A percentile compares a stretch with the other conserved stretches of the same genome.
Evolutionary conservation across 2,329 filamentous ascomycete species (phyloP).

Genomic region (Trichophyton equinum): DNA sequence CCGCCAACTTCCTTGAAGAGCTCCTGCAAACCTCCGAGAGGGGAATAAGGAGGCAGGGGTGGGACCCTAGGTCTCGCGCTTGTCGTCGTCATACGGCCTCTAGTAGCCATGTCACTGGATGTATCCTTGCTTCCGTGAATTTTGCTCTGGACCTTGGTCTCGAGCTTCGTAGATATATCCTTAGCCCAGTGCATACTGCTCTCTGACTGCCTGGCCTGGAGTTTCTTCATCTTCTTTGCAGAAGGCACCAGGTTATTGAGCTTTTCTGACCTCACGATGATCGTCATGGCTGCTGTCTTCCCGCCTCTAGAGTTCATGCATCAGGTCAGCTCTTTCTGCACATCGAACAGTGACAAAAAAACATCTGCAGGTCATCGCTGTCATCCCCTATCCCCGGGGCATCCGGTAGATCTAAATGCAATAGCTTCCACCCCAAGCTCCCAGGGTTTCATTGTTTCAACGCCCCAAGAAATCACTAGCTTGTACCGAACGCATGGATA

Average conservation of each 20-base stretch:
- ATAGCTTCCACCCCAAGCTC: background rate
- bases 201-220: background rate
- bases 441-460: background rate
- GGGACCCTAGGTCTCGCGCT: background rate
- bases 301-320: background rate
- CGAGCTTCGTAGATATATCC: background rate
- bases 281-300: slow-evolving; percentile 1
- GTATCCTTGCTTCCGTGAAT: background rate
- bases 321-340: background rate
- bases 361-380: background rate
- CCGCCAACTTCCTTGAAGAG: background rate
- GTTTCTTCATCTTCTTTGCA: slow-evolving; percentile 2
- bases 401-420: background rate
- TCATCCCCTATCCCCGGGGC: background rate
- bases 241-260: background rate
- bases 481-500: background rate
- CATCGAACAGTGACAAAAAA: background rate
- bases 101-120: background rate
- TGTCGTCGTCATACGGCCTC: background rate
- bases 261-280: background rate
- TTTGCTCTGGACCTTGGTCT: background rate
- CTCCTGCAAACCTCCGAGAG: background rate
- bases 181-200: background rate
- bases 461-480: background rate
- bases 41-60: background rate